phyloP scores from a whole-genome alignment of 805 yeast species.

The Pichia cephalocereana region DNA sequence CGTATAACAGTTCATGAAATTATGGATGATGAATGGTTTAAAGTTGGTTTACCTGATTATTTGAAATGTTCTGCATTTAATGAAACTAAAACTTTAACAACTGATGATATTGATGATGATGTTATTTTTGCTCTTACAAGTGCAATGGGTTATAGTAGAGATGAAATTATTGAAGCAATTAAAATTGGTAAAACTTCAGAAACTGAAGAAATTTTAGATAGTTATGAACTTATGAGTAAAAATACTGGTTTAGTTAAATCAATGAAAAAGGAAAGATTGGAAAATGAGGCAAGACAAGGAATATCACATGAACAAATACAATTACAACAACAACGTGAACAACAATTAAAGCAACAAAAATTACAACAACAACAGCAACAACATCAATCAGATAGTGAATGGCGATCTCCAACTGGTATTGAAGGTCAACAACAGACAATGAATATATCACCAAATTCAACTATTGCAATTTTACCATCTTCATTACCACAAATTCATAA shows the following conservation, averaged over 20 bases:
- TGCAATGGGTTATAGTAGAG: slow-evolving; percentile 84
- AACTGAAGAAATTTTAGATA: slow-evolving; percentile 76
- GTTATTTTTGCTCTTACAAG: slow-evolving; percentile 64
- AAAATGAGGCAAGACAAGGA: slow-evolving; percentile 2
- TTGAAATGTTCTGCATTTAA: slow-evolving; percentile 49
- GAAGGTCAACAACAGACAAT: slow-evolving; percentile 19
- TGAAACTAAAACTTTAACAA: slow-evolving; percentile 23
- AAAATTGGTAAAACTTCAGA: slow-evolving; percentile 32
- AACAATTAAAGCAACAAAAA: background rate
- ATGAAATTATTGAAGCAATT: slow-evolving; percentile 66
- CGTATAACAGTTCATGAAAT: slow-evolving; percentile 89
- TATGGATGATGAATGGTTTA: slow-evolving; percentile 92
- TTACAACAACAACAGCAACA: background rate
- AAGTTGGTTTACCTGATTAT: slow-evolving; percentile 69
- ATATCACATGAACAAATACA: slow-evolving; percentile 1
- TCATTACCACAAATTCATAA: slow-evolving; percentile 91
- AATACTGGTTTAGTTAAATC: slow-evolving; percentile 64
- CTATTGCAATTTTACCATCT: slow-evolving; percentile 88
- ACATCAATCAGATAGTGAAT: slow-evolving; percentile 11
- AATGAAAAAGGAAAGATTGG: slow-evolving; percentile 33
- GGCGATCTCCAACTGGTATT: slow-evolving; percentile 26
- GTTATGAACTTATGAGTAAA: slow-evolving; percentile 74
- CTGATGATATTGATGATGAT: slow-evolving; percentile 55
- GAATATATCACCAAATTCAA: slow-evolving; percentile 50
- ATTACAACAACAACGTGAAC: background rate